Evolutionary conservation across 768 basidiomycete species (phyloP), one percentile per base, ranked within the genome.

Genomic region (Kondoa malvinella): DNA sequence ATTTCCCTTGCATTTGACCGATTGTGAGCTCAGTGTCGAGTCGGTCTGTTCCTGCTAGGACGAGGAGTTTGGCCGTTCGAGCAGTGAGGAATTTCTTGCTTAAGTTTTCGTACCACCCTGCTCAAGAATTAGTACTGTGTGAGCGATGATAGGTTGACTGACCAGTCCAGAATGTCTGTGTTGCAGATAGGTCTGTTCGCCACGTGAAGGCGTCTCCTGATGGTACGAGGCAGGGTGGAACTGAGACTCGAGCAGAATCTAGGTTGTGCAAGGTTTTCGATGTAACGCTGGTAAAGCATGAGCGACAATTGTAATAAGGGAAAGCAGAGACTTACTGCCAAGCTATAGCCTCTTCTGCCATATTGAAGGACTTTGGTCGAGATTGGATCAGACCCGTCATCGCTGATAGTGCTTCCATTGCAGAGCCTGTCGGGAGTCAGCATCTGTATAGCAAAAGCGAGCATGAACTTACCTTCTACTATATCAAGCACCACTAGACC

Each of bases 1-100:
- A 99, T 76, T 95, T 96, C 33, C 84, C 89, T 76, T 86, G 89
- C 90, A 94, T 92, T 75, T 92, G 90, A 0, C 87, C 95, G 63
- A 97, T 91, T 87, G 94, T 95, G 59, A 99, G 81, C 72, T 89
- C 85, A 72, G 84, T 87, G 74, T 99, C 95, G 2, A 97, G 83
- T 21, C 92, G 81, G 72, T 99, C 95, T 21, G 92, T 85, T 0
- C 92, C 94, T 0, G 95, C 95, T 17, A 99, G 80, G 8, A 97
- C 83, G 27, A 99, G 83, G 30, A 99, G 78, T 31, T 92, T 85
- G 0, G 92, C 94, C 0, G 89, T 83, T 16, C 86, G 83, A 0
- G 85, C 83, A 0, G 81, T 77, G 1, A 97, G 81, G 77, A 99
- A 99, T 27, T 81, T 81, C n/a, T 76, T 77, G 1, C 90, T 92